Evolutionary conservation across 192 early-diverging fungal species (phyloP).

Genomic region (Jimgerdemannia lactiflua): DNA sequence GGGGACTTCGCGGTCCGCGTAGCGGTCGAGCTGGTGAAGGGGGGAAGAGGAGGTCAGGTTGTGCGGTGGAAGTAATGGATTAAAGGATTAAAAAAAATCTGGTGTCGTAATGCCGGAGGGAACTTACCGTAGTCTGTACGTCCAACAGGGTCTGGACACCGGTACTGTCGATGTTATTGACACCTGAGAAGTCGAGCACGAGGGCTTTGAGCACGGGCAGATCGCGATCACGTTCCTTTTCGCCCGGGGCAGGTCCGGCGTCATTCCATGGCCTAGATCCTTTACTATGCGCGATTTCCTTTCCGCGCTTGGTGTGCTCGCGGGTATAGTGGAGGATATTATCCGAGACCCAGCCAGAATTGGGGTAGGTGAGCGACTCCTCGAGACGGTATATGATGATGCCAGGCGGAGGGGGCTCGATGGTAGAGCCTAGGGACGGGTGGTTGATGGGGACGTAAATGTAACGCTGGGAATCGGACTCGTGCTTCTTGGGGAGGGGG

Average conservation of each 20-base stretch:
- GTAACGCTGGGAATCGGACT: slow-evolving; percentile 7
- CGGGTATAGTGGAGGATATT: slow-evolving; percentile 23
- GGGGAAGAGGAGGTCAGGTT: neutral
- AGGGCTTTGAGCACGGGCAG: slow-evolving; percentile 26
- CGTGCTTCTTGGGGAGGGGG: slow-evolving; percentile 7
- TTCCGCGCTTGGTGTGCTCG: slow-evolving; percentile 10
- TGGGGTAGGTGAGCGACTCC: slow-evolving; percentile 26
- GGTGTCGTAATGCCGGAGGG: no score
- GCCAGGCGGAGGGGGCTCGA: slow-evolving; percentile 20
- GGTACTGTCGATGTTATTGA: slow-evolving; percentile 34
- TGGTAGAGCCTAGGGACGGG: slow-evolving; percentile 6
- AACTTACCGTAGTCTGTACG: slow-evolving; percentile 17
- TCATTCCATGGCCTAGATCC: slow-evolving; percentile 28
- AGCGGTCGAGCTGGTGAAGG: slow-evolving; percentile 14
- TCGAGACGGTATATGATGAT: slow-evolving; percentile 26
- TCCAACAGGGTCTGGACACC: slow-evolving; percentile 34
- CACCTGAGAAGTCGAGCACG: slow-evolving; percentile 24
- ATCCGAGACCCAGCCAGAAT: slow-evolving; percentile 22
- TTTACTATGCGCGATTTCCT: slow-evolving; percentile 6
- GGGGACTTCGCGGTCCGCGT: slow-evolving; percentile 25
- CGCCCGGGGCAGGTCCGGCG: neutral
- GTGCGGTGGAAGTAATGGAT: neutral
- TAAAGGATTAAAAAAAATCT: no score
- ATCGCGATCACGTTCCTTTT: slow-evolving; percentile 1
- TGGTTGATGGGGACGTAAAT: slow-evolving; percentile 22